Evolutionary conservation across 257 asterid genomes (phyloP), one percentile per base, ranked within the genome.

Genomic region (Solanum pimpinellifolium): DNA sequence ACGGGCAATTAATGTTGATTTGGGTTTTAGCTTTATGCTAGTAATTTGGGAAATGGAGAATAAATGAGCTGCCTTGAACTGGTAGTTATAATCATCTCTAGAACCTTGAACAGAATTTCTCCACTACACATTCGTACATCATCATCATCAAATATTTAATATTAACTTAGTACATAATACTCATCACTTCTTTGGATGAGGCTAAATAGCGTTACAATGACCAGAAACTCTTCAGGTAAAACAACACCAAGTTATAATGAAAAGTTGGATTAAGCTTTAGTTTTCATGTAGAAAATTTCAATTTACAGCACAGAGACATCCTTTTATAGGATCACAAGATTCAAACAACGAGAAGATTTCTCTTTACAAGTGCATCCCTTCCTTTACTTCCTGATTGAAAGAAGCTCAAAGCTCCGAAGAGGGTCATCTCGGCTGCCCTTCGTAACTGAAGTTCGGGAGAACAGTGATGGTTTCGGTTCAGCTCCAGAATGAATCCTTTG

Each of bases 321-420:
- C 83, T 47, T 46, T 66, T 18, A 59, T 44, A 81, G 65, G 74
- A 47, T 46, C 27, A 81, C 73, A 76, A 88, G 87, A 91, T 90
- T 91, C 91, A 92, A 93, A 92, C 68, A 80, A 85, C 59, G 70
- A 74, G 70, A 84, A 29, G 62, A 89, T 35, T 77, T 84, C 87
- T 90, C 89, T 49, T 70, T n/a, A 62, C 70, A 62, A 62, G 70
- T 62, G 70, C 70, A 62, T n/a, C 70, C 70, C 33, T 62, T 86
- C 70, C 33, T 62, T 87, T 62, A 90, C 88, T 91, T 92, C 85
- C 91, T 89, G 89, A 93, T 86, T 10, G 95, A 91, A 73, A 96
- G 98, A 87, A 96, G 94, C 89, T 97, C 98, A 12, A 97, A 95
- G 96, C 98, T 97, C 73, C 98, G 95, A 62, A 97, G 93, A 89